Evolutionary conservation across 371 early-diverging fungal species (phyloP).

Genomic region (Mortierella sp.): DNA sequence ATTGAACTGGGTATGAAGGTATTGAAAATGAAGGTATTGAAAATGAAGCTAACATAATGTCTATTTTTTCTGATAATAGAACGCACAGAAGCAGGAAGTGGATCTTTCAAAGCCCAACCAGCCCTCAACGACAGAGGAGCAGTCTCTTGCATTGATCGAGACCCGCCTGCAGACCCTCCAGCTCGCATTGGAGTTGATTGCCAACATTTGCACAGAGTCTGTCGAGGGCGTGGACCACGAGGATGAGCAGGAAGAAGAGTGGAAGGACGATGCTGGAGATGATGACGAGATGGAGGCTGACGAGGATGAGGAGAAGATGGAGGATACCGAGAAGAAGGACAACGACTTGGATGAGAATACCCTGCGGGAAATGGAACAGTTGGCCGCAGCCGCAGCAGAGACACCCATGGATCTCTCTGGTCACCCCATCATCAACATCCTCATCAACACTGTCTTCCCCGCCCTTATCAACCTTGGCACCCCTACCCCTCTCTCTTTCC

Average conservation of each 20-base stretch:
- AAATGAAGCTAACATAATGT: neutral
- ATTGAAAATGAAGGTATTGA: too few species aligned
- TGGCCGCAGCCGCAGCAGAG: conserved; percentile 40
- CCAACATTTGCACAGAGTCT: conserved; percentile 83
- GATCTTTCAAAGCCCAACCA: conserved; percentile 63
- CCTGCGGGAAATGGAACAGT: conserved; percentile 47
- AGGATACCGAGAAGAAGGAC: conserved; percentile 64
- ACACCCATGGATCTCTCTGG: conserved; percentile 50
- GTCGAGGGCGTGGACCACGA: conserved; percentile 64
- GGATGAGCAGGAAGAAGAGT: conserved; percentile 67
- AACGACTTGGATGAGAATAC: conserved; percentile 66
- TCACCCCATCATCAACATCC: conserved; percentile 63
- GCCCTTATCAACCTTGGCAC: conserved; percentile 67
- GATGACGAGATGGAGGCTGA: conserved; percentile 62
- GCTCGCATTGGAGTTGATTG: conserved; percentile 79
- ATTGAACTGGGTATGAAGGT: too few species aligned
- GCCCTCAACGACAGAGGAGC: conserved; percentile 66
- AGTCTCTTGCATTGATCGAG: conserved; percentile 62
- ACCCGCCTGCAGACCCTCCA: conserved; percentile 77
- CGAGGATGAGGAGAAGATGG: conserved; percentile 56
- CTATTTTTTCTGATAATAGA: conserved; percentile 11
- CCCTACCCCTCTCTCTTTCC: conserved; percentile 68
- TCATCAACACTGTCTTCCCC: conserved; percentile 65
- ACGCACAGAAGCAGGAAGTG: conserved; percentile 45
- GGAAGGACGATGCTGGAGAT: conserved; percentile 65